Base-by-base conservation (phyloP, 129 eudicot species). In the Mikania micrantha region DNA sequence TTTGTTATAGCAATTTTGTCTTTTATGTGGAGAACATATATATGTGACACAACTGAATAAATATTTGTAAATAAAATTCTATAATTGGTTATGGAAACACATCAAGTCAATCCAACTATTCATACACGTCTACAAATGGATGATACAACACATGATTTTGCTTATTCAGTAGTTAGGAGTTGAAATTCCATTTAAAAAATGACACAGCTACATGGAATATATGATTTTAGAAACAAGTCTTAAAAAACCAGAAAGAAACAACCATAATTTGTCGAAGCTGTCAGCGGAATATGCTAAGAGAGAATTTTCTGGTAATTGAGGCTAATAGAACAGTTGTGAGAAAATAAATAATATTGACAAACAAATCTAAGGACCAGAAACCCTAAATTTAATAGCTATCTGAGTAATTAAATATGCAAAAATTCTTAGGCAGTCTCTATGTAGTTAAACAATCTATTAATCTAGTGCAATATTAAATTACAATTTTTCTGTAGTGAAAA, bases 1-100 rank as follows among this genome's bases (percentile, higher is more conserved):
- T 92, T 72, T 76, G 78, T 81, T 75, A 68, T 45, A 19, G 58
- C 44, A 20, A 13, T 57, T 70, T 9, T 10, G 19, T 66, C 5
- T 66, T 17, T 10, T 45, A 27, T 64, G 48, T 62, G 39, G 17
- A 25, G 15, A 57, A 28, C 24, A 22, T 41, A 17, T 73, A 7
- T 17, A n/a, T n/a, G n/a, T n/a, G n/a, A n/a, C n/a, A n/a, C n/a
- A n/a, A n/a, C n/a, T n/a, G n/a, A n/a, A n/a, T n/a, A n/a, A n/a
- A n/a, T n/a, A n/a, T n/a, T n/a, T n/a, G n/a, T n/a, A n/a, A n/a
- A n/a, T n/a, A n/a, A n/a, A n/a, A n/a, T n/a, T n/a, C 48, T 2
- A 15, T 3, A 41, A 15, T 41, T 41, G 17, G 17, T 41, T 41
- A 41, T 41, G 48, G 48, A 41, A 41, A 41, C 48, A 15, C 48